These are phyloP conservation scores for Globisporangium apiculatum DNA, from an alignment of 352 stramenopile species.

Conservation along the genomic window DNA sequence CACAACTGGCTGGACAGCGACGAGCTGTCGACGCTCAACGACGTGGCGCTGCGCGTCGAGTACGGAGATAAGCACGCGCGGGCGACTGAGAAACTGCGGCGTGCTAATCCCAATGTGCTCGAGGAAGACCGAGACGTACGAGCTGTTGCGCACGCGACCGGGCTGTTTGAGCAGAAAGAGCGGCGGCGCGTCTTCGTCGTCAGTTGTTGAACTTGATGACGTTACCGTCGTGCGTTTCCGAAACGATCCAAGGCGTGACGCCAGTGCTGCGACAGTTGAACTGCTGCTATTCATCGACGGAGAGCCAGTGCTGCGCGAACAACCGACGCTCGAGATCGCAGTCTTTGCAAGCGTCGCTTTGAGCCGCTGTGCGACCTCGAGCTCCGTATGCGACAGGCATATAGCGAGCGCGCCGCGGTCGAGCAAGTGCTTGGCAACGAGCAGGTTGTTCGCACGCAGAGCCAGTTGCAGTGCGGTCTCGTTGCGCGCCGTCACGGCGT, in stretches of 20 bases:
- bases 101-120: constrained; percentile 60
- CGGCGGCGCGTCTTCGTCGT: constrained; percentile 25
- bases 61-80: constrained; percentile 65
- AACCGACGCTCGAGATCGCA: constrained; percentile 54
- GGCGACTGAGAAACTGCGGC: constrained; percentile 40
- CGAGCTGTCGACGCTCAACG: constrained; percentile 73
- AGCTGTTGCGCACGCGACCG: constrained; percentile 66
- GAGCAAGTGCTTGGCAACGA: constrained; percentile 46
- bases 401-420: constrained; percentile 42
- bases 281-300: constrained; percentile 7
- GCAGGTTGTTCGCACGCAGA: constrained; percentile 36
- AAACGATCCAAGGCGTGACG: constrained; percentile 14
- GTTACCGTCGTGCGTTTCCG: constrained; percentile 6
- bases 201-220: background rate
- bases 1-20: constrained; percentile 58
- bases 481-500: constrained; percentile 34
- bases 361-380: constrained; percentile 40
- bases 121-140: constrained; percentile 77
- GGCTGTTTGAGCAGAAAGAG: constrained; percentile 73
- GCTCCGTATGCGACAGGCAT: constrained; percentile 29
- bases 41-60: constrained; percentile 56
- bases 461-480: constrained; percentile 56
- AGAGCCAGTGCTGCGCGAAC: constrained; percentile 8
- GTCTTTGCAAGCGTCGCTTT: constrained; percentile 49
- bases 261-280: constrained; percentile 2